A percentile compares a stretch with the other conserved stretches of the same genome.
Conservation (phyloP, 2,329 filamentous ascomycete genomes). For the Aspergillus sp. region DNA sequence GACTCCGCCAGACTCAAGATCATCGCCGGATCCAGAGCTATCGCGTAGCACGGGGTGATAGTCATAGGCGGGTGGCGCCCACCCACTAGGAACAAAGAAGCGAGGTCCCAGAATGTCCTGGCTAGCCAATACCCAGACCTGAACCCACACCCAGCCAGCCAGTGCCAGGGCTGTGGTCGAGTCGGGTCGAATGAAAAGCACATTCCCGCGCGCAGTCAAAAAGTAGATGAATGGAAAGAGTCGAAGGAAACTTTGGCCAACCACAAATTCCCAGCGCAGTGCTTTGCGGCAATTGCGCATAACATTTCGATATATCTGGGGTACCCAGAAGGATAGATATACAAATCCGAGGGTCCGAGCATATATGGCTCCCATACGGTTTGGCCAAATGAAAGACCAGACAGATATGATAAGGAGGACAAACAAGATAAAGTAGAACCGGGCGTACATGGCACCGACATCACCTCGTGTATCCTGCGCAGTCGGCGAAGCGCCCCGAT, state of each 20-base stretch:
- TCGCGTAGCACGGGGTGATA: conserved; percentile 84
- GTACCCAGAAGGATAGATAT: conserved; percentile 89
- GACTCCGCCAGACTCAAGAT: conserved; percentile 71
- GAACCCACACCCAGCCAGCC: conserved; percentile 81
- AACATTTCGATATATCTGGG: conserved; percentile 88
- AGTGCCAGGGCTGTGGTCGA: conserved; percentile 64
- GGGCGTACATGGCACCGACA: conserved; percentile 61
- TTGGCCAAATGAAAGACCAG: conserved; percentile 60
- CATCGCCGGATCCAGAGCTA: conserved; percentile 61
- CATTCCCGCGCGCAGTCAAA: conserved; percentile 74
- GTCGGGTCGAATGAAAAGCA: conserved; percentile 75
- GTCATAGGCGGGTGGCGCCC: conserved; percentile 73
- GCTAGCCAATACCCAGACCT: conserved; percentile 73
- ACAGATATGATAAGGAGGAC: conserved; percentile 60
- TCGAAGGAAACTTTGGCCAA: conserved; percentile 78
- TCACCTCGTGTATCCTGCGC: conserved; percentile 45
- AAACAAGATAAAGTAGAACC: conserved; percentile 63
- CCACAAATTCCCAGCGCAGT: conserved; percentile 85
- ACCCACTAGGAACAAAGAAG: conserved; percentile 74
- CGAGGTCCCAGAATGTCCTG: conserved; percentile 86
- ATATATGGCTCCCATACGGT: conserved; percentile 55
- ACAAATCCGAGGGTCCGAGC: conserved; percentile 65
- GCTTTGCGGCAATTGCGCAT: conserved; percentile 89
- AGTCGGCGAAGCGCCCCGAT: conserved; percentile 37
- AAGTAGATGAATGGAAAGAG: conserved; percentile 84